Conservation (phyloP, 225 moss, liverwort and hornwort genomes). For the Physcomitrium patens region DNA sequence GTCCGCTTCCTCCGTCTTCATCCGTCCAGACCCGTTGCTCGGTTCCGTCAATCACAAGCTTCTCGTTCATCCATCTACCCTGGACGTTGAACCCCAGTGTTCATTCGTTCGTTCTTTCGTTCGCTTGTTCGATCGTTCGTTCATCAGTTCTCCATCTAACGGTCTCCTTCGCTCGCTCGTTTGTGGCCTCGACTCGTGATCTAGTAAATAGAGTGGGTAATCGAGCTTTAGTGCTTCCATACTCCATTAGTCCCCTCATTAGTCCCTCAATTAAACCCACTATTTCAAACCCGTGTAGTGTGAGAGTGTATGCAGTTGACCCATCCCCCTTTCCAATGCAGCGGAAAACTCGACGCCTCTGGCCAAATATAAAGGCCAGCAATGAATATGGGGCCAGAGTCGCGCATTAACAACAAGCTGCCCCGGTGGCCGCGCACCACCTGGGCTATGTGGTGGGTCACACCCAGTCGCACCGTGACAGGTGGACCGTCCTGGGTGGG, state of each 20-base stretch:
- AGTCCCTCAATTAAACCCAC: neutral
- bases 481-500: no score
- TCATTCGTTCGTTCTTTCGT: constrained; percentile 28
- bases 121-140: neutral
- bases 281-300: neutral
- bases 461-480: no score
- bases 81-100: neutral
- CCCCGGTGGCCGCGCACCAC: neutral
- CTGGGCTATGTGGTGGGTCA: no score
- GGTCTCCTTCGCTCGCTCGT: constrained; percentile 28
- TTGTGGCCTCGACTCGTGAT: no score
- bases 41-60: constrained; percentile 26
- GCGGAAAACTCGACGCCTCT: neutral
- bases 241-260: neutral
- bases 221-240: no score
- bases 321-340: neutral
- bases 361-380: neutral
- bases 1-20: neutral
- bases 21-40: constrained; percentile 38
- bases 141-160: constrained; percentile 35
- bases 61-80: neutral
- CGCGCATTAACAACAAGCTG: neutral
- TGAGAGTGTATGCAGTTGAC: neutral
- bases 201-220: no score
- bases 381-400: neutral